These are phyloP conservation scores for Calonectria fujianensis DNA, from an alignment of 2,329 filamentous ascomycete genomes.

Conservation along the genomic window DNA sequence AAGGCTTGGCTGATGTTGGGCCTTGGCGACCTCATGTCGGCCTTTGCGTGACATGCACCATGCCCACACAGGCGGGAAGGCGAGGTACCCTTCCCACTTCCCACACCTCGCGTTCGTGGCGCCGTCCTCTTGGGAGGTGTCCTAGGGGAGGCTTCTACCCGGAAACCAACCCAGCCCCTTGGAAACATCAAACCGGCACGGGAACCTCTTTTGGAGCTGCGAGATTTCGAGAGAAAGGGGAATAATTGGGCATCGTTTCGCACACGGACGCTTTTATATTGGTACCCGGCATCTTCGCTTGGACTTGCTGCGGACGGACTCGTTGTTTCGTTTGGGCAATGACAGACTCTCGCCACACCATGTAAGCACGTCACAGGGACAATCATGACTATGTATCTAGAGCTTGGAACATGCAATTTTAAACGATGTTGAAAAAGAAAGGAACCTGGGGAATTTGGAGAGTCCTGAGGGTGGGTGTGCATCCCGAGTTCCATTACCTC, in stretches of 20 bases:
- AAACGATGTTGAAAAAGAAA: neutral
- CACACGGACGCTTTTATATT: slow-evolving; percentile 1
- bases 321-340: slow-evolving; percentile 15
- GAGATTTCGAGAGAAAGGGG: neutral
- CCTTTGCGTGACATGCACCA: slow-evolving; percentile 21
- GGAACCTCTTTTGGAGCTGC: slow-evolving; percentile 2
- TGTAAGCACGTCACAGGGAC: slow-evolving; percentile 21
- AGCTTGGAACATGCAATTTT: neutral
- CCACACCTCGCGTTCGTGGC: slow-evolving; percentile 17
- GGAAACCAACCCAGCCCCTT: slow-evolving; percentile 8
- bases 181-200: slow-evolving; percentile 2
- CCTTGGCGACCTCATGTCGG: slow-evolving; percentile 38
- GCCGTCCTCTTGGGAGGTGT: neutral
- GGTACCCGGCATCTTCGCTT: slow-evolving; percentile 20
- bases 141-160: neutral
- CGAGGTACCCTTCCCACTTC: slow-evolving; percentile 8
- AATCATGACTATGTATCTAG: slow-evolving; percentile 1
- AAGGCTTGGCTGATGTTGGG: slow-evolving; percentile 50
- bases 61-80: slow-evolving; percentile 14
- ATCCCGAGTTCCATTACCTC: slow-evolving; percentile 21
- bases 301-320: slow-evolving; percentile 15
- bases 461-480: neutral
- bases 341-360: slow-evolving; percentile 25
- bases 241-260: neutral
- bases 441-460: neutral